These are phyloP conservation scores for Saturnispora quitensis DNA, from an alignment of 805 yeast species.

Conservation along the genomic window DNA sequence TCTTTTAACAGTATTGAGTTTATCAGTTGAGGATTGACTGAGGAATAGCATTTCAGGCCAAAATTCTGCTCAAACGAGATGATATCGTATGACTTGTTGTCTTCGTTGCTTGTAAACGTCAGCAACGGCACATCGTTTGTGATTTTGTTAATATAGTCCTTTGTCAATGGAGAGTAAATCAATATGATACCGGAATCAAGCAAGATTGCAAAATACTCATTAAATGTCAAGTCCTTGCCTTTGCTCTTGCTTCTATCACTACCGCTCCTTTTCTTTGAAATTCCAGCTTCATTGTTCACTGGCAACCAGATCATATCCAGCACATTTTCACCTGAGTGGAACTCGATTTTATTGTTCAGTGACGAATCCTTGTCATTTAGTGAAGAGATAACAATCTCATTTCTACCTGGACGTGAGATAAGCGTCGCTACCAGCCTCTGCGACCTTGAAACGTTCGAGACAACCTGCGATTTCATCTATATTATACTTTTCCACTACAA, in stretches of 20 bases:
- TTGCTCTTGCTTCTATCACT: conserved; percentile 7
- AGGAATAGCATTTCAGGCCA: conserved; percentile 19
- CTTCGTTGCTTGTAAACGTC: conserved; percentile 15
- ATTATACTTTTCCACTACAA: neutral
- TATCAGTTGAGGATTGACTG: conserved; percentile 17
- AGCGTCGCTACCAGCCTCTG: conserved; percentile 24
- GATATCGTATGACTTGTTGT: conserved; percentile 12
- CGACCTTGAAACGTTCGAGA: conserved; percentile 2
- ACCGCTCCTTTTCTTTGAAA: conserved; percentile 8
- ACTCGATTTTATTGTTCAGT: conserved; percentile 28
- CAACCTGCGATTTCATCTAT: conserved; percentile 8
- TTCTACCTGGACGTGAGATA: conserved; percentile 35
- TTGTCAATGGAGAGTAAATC: conserved; percentile 36
- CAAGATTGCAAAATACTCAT: conserved; percentile 18
- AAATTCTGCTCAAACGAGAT: conserved; percentile 26
- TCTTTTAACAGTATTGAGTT: conserved; percentile 13
- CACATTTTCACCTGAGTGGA: conserved; percentile 33
- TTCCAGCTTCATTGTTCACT: neutral
- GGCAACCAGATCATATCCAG: conserved; percentile 31
- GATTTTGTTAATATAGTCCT: conserved; percentile 31
- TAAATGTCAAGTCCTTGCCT: neutral
- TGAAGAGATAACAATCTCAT: conserved; percentile 36
- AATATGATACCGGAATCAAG: conserved; percentile 31
- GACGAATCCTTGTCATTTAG: conserved; percentile 10
- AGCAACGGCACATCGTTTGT: conserved; percentile 24